Evolutionary conservation across 805 yeast species (phyloP), one percentile per base, ranked within the genome.

Genomic region (Trichomonascus vanleenenianus): DNA sequence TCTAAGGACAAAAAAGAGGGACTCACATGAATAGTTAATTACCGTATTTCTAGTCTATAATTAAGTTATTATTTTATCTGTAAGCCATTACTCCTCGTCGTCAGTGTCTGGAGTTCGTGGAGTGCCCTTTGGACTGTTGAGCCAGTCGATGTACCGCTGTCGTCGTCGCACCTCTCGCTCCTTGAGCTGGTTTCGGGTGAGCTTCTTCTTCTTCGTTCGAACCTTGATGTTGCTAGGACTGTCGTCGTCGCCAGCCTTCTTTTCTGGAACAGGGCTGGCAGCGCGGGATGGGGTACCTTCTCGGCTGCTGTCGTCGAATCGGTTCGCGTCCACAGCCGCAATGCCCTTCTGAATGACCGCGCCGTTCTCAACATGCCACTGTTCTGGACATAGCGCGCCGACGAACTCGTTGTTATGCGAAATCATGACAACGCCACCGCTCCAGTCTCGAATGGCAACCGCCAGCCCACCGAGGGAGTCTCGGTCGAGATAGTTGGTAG

Each of bases 381-480:
- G 97, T 71, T 91, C 98, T 33, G 97, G 97, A 66, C 97, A 89
- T 58, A 91, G 70, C 4, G 97, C 97, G 45, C 97, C 95, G 38
- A 89, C 96, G 56, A 91, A 91, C 68, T 91, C 98, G 60, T 82
- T 83, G 73, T 91, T 91, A 73, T 91, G 98, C 52, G 97, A 89
- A 69, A 91, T 91, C 95, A 91, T 86, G 48, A 91, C 94, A 51
- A 91, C 97, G 71, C 97, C 97, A 63, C 98, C 98, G 52, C 78
- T 68, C 97, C 97, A 91, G 65, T 91, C 97, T 68, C 97, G 82
- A 62, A 91, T 93, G 42, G 98, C 98, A 58, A 91, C 80, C 25
- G 98, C 97, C 56, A 91, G 75, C 40, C 97, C 98, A 66, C 97
- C 98, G 51, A 91, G 75, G 20, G 97, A 89, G 66, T 91, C 98